Evolutionary conservation across 805 yeast genomes (phyloP).

Genomic region (Myxozyma lipomycoides): DNA sequence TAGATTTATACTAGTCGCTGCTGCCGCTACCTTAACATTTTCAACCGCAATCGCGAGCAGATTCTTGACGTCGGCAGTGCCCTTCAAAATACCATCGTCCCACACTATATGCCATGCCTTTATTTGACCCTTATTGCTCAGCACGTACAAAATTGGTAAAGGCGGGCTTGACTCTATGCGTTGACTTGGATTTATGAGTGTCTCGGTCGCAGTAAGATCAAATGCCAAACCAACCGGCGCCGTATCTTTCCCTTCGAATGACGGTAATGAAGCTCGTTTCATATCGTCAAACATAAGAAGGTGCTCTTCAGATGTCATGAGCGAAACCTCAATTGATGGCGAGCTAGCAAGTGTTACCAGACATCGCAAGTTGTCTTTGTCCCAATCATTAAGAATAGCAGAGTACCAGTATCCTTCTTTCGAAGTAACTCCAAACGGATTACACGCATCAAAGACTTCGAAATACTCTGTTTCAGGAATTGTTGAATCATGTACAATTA

Average conservation of each 20-base stretch:
- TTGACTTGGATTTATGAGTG: conserved; percentile 51
- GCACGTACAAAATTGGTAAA: conserved; percentile 60
- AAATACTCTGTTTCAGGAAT: conserved; percentile 9
- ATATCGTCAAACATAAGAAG: conserved; percentile 61
- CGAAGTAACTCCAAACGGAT: conserved; percentile 33
- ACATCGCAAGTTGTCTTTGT: conserved; percentile 12
- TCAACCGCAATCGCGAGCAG: neutral
- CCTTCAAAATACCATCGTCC: conserved; percentile 46
- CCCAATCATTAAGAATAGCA: conserved; percentile 28
- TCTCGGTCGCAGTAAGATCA: conserved; percentile 49
- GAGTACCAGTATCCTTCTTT: conserved; percentile 32
- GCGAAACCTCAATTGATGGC: conserved; percentile 58
- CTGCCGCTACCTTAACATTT: neutral
- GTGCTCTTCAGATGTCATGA: conserved; percentile 41
- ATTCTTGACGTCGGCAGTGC: conserved; percentile 6
- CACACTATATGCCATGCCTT: conserved; percentile 64
- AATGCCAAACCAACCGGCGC: conserved; percentile 66
- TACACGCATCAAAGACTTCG: conserved; percentile 31
- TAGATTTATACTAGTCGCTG: neutral
- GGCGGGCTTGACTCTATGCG: conserved; percentile 57
- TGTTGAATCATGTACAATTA: conserved; percentile 14
- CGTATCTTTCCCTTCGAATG: conserved; percentile 65
- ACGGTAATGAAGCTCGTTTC: conserved; percentile 68
- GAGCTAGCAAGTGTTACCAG: conserved; percentile 55
- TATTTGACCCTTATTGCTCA: conserved; percentile 61